These are phyloP conservation scores for Crithidia thermophila DNA, from an alignment of 208 protist genomes.

Conservation along the genomic window DNA sequence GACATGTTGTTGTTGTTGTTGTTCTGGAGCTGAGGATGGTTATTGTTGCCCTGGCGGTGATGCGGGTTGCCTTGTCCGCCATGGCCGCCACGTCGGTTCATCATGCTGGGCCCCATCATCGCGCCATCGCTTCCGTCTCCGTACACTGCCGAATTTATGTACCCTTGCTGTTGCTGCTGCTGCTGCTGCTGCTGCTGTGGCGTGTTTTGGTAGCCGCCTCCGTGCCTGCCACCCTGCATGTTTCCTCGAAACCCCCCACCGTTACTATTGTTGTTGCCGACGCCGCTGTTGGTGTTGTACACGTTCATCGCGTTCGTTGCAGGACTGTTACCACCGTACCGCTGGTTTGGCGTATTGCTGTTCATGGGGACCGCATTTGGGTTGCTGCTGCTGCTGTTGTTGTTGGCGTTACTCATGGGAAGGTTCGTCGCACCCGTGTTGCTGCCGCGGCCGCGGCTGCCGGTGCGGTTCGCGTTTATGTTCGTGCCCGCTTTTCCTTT, in stretches of 20 bases:
- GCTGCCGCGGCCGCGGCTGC: conserved; percentile 22
- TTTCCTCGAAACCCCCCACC: background rate
- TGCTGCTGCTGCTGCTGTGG: conserved; percentile 10
- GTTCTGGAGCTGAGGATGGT: too few species aligned
- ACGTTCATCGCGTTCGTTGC: background rate
- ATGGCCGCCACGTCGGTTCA: background rate
- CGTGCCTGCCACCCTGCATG: background rate
- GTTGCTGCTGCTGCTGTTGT: conserved; percentile 8
- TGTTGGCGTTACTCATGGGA: background rate
- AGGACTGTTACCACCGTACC: background rate
- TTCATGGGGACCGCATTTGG: background rate
- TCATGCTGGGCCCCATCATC: conserved; percentile 3
- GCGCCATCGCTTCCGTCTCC: background rate
- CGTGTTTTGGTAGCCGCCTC: background rate
- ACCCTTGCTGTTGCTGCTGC: conserved; percentile 2
- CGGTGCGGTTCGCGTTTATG: background rate
- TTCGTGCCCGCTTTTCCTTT: background rate
- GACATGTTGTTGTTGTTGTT: conserved; percentile 7
- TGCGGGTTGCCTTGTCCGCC: background rate
- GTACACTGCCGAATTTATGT: conserved; percentile 2
- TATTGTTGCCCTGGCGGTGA: background rate
- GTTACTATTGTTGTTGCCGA: conserved; percentile 3
- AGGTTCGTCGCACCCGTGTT: too few species aligned
- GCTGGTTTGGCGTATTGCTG: background rate
- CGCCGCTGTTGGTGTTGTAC: background rate